Base-by-base conservation (phyloP, 1,284 basidiomycete species). In the Mycena sp. region DNA sequence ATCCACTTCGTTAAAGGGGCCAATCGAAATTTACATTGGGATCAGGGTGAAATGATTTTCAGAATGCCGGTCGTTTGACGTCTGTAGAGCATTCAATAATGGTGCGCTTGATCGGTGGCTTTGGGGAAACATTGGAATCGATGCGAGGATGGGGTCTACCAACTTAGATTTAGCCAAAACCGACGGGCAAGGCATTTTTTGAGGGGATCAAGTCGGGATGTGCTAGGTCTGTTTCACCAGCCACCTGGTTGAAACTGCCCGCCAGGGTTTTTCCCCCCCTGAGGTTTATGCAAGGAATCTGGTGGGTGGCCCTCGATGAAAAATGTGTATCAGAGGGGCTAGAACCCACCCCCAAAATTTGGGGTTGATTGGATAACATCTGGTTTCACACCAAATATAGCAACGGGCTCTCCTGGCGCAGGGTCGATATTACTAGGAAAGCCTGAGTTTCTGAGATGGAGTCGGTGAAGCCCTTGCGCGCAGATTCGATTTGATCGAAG, bases 81-180 rank as follows among this genome's bases (percentile, higher is more conserved):
- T 46, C 44, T 46, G 25, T 46, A 28, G 44, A 46, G 28, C 44
- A 46, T 46, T 46, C 44, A 46, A 46, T 46, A 46, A 46, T 26
- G 14, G 44, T 46, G 44, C 25, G 26, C 44, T 28, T 46, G 44
- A 46, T 46, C 44, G 25, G 44, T 46, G 44, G 3, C 44, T 46
- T 28, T 17, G 44, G 23, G 3, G 44, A 10, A 46, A 46, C 44
- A 46, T 46, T 25, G 28, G 44, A 46, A 46, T 46, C 44, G 25
- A 46, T 46, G 28, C 44, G 25, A 46, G 23, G 44, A 26, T 46
- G 44, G 44, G 44, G 44, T 46, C 14, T 46, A 46, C 44, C 44
- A 46, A 46, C 44, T 46, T 46, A 46, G 23, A 46, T 46, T 46
- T 46, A 25, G 44, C 25, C 44, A 46, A 46, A 46, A 28, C 44